Base-by-base conservation (phyloP, 2,329 filamentous ascomycete species). In the Cladobotryum protrusum region DNA sequence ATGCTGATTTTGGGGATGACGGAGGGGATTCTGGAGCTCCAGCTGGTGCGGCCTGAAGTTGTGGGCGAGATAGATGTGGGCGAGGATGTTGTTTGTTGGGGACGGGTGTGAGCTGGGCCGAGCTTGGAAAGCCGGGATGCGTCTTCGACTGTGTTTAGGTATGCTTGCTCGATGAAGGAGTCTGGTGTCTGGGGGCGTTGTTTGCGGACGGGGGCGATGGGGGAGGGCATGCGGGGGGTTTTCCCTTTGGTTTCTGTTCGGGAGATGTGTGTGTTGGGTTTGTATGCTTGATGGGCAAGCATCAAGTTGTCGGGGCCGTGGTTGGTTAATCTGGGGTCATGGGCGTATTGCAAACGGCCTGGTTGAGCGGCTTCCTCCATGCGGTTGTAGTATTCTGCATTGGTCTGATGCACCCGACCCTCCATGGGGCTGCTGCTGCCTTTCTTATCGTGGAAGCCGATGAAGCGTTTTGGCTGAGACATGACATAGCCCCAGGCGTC, bases 231-330 rank as follows among this genome's bases (percentile, higher is more conserved):
- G 19, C 39, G 49, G 11, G 32, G 17, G 9, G 52, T 19, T 12
- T 11, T n/a, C 2, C 14, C 43, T 29, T 39, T 29, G 33, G 46
- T 20, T n/a, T 33, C 42, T 20, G 35, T 39, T 20, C 32, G 43
- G 32, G 48, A 41, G 19, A 44, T 17, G 11, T 37, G 7, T 3
- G 45, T 20, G 15, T 32, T 32, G 5, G 52, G 45, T 2, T 48
- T 67, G 45, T 78, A 79, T 0, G 76, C 76, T 1, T 70, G 72
- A 52, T 79, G 76, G 0, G 73, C 65, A 0, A 75, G 75, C 39
- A 78, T 63, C 1, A 67, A 65, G 41, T 56, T 66, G 13, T 45
- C 48, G 4, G 59, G 59, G 2, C 56, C 61, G 9, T 57, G 55
- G 9, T 52, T 45, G 5, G 42, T 48, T 0, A 56, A 48, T 17